Conservation (phyloP, 805 yeast genomes). For the Candida argentea region DNA sequence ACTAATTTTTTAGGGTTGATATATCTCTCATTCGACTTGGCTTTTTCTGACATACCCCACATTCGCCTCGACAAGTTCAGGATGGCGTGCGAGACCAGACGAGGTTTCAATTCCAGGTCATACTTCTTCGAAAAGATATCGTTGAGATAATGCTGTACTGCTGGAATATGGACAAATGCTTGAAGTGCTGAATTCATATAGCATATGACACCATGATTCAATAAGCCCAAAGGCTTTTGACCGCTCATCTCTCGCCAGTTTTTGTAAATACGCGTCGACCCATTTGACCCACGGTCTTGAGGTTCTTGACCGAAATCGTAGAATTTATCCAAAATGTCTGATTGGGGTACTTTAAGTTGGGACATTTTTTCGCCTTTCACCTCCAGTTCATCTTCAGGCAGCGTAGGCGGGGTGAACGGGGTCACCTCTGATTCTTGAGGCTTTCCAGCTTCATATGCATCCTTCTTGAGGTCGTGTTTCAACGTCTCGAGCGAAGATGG, state of each 20-base stretch:
- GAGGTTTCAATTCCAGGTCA: constrained; percentile 32
- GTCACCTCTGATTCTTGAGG: neutral
- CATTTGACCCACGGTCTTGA: constrained; percentile 56
- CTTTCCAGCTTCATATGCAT: constrained; percentile 1
- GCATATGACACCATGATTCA: constrained; percentile 93
- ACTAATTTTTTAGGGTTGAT: constrained; percentile 72
- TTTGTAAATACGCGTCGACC: constrained; percentile 50
- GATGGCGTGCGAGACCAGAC: constrained; percentile 54
- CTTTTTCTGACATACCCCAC: constrained; percentile 47
- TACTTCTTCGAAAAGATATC: constrained; percentile 52
- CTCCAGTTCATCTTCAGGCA: constrained; percentile 4
- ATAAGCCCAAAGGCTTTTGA: constrained; percentile 61
- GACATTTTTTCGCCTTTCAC: constrained; percentile 1
- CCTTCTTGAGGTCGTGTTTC: constrained; percentile 10
- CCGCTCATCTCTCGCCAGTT: constrained; percentile 54
- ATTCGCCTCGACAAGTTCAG: constrained; percentile 62
- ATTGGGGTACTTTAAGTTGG: constrained; percentile 1
- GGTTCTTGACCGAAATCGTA: constrained; percentile 48
- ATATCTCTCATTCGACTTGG: constrained; percentile 28
- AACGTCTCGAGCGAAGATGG: constrained; percentile 2
- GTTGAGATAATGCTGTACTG: constrained; percentile 70
- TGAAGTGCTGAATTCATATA: constrained; percentile 95
- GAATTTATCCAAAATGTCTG: constrained; percentile 18
- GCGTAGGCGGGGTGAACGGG: constrained; percentile 3
- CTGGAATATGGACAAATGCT: constrained; percentile 83